These are phyloP conservation scores for Ustilago cynodontis DNA, from an alignment of 1,284 basidiomycete species.

Conservation along the genomic window DNA sequence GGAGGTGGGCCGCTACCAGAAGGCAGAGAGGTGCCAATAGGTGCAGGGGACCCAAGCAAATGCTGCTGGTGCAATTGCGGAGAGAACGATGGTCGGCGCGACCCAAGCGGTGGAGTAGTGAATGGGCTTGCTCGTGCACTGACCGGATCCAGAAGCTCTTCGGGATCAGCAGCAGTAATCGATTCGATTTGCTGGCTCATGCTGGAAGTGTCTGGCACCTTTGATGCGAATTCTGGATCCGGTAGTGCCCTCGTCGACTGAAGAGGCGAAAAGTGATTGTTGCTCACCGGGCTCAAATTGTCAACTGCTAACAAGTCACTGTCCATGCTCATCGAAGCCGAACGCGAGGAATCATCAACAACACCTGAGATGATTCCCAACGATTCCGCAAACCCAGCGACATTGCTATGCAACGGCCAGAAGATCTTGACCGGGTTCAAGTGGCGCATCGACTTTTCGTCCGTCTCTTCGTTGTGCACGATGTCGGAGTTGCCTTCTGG, in stretches of 20 bases:
- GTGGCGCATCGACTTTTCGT: constrained; percentile 45
- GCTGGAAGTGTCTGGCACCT: constrained; percentile 23
- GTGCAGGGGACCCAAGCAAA: constrained; percentile 44
- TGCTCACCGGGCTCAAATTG: constrained; percentile 29
- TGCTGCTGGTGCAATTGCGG: constrained; percentile 19
- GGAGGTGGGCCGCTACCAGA: constrained; percentile 6
- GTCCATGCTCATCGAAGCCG: constrained; percentile 37
- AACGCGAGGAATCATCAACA: constrained; percentile 9
- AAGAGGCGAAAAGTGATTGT: constrained; percentile 42
- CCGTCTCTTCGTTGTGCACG: constrained; percentile 32
- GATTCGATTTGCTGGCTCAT: constrained; percentile 42
- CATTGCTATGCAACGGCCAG: constrained; percentile 50
- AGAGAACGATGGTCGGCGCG: constrained; percentile 23
- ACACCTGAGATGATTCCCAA: constrained; percentile 36
- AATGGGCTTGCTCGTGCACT: constrained; percentile 24
- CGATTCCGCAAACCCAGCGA: constrained; percentile 40
- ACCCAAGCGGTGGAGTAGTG: constrained; percentile 38
- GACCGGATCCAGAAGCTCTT: constrained; percentile 29
- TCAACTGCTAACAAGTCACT: constrained; percentile 20
- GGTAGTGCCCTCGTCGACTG: constrained; percentile 22
- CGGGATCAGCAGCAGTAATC: constrained; percentile 27
- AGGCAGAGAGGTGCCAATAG: constrained; percentile 21
- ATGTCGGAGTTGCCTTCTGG: constrained; percentile 43
- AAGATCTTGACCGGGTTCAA: constrained; percentile 56
- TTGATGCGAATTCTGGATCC: constrained; percentile 34